These are phyloP conservation scores for Lactifluus hygrophoroides DNA, from an alignment of 768 basidiomycete genomes.

Conservation along the genomic window DNA sequence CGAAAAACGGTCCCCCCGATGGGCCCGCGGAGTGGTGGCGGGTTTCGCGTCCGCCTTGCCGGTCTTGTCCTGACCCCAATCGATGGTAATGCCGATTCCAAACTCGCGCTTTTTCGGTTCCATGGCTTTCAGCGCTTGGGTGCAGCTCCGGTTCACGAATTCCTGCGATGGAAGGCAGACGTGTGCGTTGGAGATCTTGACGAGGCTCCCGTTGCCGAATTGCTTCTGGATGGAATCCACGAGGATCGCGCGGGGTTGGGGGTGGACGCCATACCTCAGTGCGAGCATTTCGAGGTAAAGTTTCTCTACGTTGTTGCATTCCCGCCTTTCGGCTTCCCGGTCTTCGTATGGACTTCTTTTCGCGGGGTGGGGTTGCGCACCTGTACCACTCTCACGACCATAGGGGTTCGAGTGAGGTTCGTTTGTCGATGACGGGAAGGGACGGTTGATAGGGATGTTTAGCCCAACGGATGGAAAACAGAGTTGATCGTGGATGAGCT, in stretches of 20 bases:
- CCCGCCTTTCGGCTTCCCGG: conserved; percentile 34
- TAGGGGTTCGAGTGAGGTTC: background rate
- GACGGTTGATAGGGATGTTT: conserved; percentile 19
- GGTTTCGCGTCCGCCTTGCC: conserved; percentile 22
- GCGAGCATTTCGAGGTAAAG: conserved; percentile 54
- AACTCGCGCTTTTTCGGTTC: conserved; percentile 22
- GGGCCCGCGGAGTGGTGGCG: conserved; percentile 21
- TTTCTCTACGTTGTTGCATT: conserved; percentile 43
- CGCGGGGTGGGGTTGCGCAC: background rate
- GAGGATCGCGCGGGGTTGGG: conserved; percentile 45
- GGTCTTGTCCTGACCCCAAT: conserved; percentile 31
- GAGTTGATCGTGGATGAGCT: conserved; percentile 67
- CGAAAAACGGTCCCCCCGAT: conserved; percentile 19
- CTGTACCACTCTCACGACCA: background rate
- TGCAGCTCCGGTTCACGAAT: conserved; percentile 14
- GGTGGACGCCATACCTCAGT: conserved; percentile 42
- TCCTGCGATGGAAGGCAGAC: conserved; percentile 49
- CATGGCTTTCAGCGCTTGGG: conserved; percentile 17
- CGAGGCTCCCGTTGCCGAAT: conserved; percentile 43
- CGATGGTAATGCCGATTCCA: conserved; percentile 29
- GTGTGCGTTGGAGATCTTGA: conserved; percentile 40
- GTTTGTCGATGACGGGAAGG: background rate
- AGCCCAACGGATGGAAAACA: conserved; percentile 49
- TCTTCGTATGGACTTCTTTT: conserved; percentile 24
- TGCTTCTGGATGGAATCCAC: conserved; percentile 35